These are phyloP conservation scores for Plectosphaerella cucumerina DNA, from an alignment of 2,329 filamentous ascomycete species.

Conservation along the genomic window DNA sequence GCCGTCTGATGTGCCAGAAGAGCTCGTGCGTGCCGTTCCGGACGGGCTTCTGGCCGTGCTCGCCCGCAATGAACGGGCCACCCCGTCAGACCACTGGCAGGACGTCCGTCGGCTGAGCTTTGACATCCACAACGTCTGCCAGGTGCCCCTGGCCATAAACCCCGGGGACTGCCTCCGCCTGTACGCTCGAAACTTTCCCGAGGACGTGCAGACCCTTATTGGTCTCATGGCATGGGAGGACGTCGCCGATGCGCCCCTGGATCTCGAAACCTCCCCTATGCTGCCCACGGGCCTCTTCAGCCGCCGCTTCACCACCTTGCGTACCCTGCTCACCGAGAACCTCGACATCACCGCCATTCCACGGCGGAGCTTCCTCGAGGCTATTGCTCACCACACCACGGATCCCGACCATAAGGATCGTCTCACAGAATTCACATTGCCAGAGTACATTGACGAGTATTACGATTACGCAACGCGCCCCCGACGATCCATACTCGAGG, in stretches of 20 bases:
- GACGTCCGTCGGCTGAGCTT: slow-evolving; percentile 82
- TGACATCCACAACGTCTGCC: slow-evolving; percentile 27
- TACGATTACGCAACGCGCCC: slow-evolving; percentile 94
- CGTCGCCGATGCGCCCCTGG: slow-evolving; percentile 56
- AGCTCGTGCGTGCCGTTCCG: slow-evolving; percentile 23
- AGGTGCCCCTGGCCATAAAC: slow-evolving; percentile 20
- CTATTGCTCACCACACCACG: slow-evolving; percentile 69
- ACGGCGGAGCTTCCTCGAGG: slow-evolving; percentile 77
- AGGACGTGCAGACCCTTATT: slow-evolving; percentile 76
- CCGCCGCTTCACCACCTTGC: slow-evolving; percentile 54
- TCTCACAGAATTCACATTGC: slow-evolving; percentile 76
- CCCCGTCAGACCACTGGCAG: slow-evolving; percentile 78
- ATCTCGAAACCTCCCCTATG: background rate
- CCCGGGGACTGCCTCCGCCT: slow-evolving; percentile 81
- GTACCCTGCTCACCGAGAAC: slow-evolving; percentile 73
- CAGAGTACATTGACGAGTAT: slow-evolving; percentile 80
- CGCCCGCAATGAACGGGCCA: slow-evolving; percentile 66
- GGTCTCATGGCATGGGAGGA: slow-evolving; percentile 72
- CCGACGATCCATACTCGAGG: slow-evolving; percentile 84
- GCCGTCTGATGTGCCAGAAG: background rate
- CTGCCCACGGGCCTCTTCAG: slow-evolving; percentile 28
- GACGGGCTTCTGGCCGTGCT: slow-evolving; percentile 55
- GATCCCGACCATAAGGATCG: slow-evolving; percentile 74
- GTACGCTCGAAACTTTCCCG: slow-evolving; percentile 80
- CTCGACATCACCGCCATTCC: slow-evolving; percentile 90